Percentiles rank a stretch among this genome's conserved stretches.
phyloP scores from a whole-genome alignment of 345 rosid species.

The Lagerstroemia speciosa region DNA sequence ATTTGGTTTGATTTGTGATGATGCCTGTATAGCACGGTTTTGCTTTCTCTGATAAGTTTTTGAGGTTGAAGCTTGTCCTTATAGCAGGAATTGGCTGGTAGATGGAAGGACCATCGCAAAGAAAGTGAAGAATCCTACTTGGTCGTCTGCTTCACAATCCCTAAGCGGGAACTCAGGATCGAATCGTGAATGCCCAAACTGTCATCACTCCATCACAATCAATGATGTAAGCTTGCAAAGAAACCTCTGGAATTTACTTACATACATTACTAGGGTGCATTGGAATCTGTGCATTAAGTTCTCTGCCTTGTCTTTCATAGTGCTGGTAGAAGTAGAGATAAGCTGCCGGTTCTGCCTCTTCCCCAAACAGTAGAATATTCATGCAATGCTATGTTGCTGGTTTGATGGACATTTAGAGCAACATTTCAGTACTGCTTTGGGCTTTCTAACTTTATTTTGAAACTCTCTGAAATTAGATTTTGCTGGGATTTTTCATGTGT shows the following conservation, averaged over 20 bases:
- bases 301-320: not conserved
- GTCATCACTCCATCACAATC: conserved; percentile 56
- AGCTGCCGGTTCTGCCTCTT: not conserved
- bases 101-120: conserved; percentile 58
- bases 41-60: not conserved
- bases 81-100: conserved; percentile 77
- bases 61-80: conserved; percentile 5
- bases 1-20: not conserved
- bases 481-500: not conserved
- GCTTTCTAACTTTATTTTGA: not conserved
- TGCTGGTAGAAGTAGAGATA: not conserved
- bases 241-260: not conserved
- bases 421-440: not conserved
- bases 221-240: conserved; percentile 54
- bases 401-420: not conserved
- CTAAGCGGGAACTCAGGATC: conserved; percentile 61
- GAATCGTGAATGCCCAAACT: conserved; percentile 65
- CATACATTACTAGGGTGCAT: not conserved
- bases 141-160: conserved; percentile 32
- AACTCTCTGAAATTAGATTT: not conserved
- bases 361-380: not conserved
- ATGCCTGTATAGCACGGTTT: not conserved
- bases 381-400: not conserved
- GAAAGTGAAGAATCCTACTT: conserved; percentile 56
- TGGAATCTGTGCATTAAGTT: not conserved